A percentile compares a stretch with the other conserved stretches of the same genome.
These are phyloP conservation scores for Phytopythium boreale DNA, from an alignment of 352 stramenopile genomes.

Conservation along the genomic window DNA sequence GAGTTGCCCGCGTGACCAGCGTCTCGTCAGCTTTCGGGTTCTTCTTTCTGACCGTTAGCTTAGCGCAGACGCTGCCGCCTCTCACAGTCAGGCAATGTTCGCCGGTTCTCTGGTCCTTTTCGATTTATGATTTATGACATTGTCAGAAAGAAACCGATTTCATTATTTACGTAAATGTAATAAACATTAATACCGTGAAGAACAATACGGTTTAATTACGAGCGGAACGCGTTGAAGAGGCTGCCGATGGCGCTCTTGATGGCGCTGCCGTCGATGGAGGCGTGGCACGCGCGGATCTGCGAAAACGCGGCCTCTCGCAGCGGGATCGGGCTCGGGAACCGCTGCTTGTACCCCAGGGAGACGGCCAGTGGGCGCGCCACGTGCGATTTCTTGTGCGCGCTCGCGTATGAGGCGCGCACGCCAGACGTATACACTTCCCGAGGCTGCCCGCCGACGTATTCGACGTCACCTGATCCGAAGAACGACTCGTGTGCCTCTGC, in stretches of 20 bases:
- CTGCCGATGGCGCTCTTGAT: not conserved
- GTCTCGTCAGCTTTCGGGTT: not conserved
- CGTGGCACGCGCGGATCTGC: not conserved
- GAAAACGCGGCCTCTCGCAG: conserved; percentile 1
- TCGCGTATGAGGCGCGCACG: not conserved
- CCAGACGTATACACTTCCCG: not conserved
- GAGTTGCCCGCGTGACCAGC: not conserved
- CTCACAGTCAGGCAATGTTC: too few relatives aligned
- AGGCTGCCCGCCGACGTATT: not conserved
- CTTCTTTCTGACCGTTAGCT: too few relatives aligned
- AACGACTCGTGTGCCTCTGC: conserved; percentile 1
- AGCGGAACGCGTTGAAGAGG: not conserved
- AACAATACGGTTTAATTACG: not conserved
- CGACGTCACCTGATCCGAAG: not conserved
- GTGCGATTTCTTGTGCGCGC: not conserved
- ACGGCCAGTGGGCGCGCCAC: not conserved
- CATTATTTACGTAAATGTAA: not conserved
- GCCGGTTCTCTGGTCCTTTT: too few relatives aligned
- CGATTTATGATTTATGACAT: too few relatives aligned
- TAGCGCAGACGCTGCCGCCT: too few relatives aligned
- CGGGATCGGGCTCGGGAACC: not conserved
- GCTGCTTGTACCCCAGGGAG: not conserved
- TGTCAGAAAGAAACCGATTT: not conserved
- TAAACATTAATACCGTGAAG: not conserved
- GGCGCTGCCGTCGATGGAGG: not conserved